Base-by-base conservation (phyloP, 768 basidiomycete species). In the Hebeloma cylindrosporum region DNA sequence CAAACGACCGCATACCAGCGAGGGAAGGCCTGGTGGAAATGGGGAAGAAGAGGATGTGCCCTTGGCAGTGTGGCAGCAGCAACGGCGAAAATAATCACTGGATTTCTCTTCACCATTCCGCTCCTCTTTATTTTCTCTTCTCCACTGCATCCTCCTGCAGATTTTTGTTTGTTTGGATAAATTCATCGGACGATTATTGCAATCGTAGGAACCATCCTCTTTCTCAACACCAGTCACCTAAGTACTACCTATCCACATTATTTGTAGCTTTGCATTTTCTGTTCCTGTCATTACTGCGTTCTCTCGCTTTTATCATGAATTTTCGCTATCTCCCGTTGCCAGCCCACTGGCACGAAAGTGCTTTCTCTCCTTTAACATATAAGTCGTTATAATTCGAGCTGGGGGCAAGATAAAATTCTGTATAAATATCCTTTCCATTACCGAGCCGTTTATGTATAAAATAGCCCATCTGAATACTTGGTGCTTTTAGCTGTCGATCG, bases 31-130 rank as follows among this genome's bases (percentile, higher is more conserved):
- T 20, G 57, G n/a, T n/a, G n/a, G 51, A 14, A 66, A 54, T 30
- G 69, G 68, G 20, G 85, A 88, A 58, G 88, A 90, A 57, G 88
- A 91, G 59, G 88, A 91, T 58, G 68, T 88, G 28, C 88, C 88
- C 14, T 69, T 92, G 36, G 87, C 89, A 14, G 63, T 88, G 44
- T 89, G 81, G 74, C 86, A 89, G 62, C 85, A 85, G 58, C 86
- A 83, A 59, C 82, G 78, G 54, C 73, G 81, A 58, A 72, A 73
- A 60, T 80, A 65, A 73, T 34, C 31, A 31, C n/a, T 22, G 21
- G 16, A n/a, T 31, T 17, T 13, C 16, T 7, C 10, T 21, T 20
- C 31, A 17, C 27, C 17, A 5, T 26, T 20, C 29, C 26, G 4
- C 27, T 14, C 14, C 11, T 29, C 17, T 26, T 29, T 32, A 29